These are phyloP conservation scores for Paratinospora sagittata DNA, from an alignment of 164 flowering plant genomes.

Conservation along the genomic window DNA sequence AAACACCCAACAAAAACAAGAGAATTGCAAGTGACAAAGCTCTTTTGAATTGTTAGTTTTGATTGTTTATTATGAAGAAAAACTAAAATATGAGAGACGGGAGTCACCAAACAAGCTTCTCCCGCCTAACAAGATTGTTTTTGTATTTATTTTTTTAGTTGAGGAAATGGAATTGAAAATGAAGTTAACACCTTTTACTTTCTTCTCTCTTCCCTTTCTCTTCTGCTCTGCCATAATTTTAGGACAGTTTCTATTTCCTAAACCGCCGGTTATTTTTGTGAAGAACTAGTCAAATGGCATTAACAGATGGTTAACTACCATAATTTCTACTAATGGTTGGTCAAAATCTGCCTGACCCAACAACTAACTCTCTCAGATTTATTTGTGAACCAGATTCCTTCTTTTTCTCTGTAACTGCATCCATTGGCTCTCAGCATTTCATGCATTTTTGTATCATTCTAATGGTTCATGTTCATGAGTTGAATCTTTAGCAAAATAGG, in stretches of 20 bases:
- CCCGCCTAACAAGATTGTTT: neutral
- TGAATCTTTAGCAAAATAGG: too few species aligned
- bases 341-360: too few species aligned
- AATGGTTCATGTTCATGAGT: too few species aligned
- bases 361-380: too few species aligned
- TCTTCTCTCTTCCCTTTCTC: neutral
- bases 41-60: neutral
- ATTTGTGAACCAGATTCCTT: too few species aligned
- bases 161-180: neutral
- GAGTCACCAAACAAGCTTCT: neutral
- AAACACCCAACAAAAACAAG: neutral
- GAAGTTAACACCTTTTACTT: neutral
- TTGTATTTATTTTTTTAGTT: neutral
- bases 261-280: neutral
- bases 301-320: neutral
- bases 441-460: too few species aligned
- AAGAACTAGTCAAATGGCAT: neutral
- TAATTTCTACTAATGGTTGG: too few species aligned
- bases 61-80: too few species aligned
- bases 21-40: neutral
- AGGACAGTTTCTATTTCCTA: conserved; percentile 6
- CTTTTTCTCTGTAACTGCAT: too few species aligned
- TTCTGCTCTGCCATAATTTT: neutral
- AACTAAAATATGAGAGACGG: neutral
- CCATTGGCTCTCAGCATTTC: too few species aligned